phyloP scores from a whole-genome alignment of 108 stramenopile genomes.

The Pseudonitzschia pungens region DNA sequence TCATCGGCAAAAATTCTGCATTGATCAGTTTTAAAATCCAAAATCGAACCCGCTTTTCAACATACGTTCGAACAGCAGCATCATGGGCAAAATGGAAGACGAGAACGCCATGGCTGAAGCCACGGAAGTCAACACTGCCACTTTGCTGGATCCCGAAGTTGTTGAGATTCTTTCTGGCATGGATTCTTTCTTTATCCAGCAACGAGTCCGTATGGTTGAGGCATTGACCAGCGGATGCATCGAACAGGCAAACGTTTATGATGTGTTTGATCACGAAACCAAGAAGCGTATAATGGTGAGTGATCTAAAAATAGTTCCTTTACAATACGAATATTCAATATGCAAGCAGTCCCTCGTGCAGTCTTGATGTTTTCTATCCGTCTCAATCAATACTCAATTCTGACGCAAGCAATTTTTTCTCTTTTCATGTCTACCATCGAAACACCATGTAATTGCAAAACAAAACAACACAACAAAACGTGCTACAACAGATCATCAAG shows the following conservation, averaged over 20 bases:
- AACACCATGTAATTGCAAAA: not conserved
- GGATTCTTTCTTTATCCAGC: conserved; percentile 16
- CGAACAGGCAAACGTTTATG: conserved; percentile 36
- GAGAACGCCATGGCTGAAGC: too few species aligned
- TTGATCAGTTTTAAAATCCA: too few species aligned
- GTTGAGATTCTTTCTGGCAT: not conserved
- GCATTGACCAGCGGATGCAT: conserved; percentile 14
- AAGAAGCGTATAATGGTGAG: conserved; percentile 12
- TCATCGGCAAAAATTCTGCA: too few species aligned
- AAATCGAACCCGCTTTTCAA: too few species aligned
- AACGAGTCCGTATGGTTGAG: conserved; percentile 18
- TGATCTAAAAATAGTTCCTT: too few species aligned
- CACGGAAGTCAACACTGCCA: too few species aligned
- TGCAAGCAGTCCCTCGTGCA: too few species aligned
- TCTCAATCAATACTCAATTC: not conserved
- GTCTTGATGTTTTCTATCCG: too few species aligned
- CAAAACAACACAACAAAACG: not conserved
- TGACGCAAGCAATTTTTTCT: not conserved
- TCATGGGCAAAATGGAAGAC: too few species aligned
- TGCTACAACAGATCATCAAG: conserved; percentile 11
- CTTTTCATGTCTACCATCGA: not conserved
- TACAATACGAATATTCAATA: too few species aligned
- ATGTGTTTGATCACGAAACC: conserved; percentile 27
- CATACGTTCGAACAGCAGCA: too few species aligned
- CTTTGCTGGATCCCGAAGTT: not conserved